These are phyloP conservation scores for Plantago rigida DNA, from an alignment of 305 asterid genomes.

Conservation along the genomic window DNA sequence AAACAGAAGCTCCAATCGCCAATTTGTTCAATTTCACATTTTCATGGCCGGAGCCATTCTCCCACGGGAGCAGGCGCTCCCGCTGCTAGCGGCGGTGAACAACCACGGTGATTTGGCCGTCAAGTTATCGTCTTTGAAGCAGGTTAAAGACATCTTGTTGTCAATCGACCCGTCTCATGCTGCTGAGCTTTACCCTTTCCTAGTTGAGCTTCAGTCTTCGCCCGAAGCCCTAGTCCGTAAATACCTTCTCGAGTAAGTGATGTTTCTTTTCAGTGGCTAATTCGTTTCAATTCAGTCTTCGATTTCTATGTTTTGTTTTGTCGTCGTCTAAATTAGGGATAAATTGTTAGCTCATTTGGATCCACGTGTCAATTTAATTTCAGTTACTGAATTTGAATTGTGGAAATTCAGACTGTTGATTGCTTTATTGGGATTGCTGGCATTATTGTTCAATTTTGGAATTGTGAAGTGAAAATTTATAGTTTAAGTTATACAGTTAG, in stretches of 20 bases:
- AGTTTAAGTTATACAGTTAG: no score
- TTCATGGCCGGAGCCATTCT: conserved; percentile 46
- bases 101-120: conserved; percentile 88
- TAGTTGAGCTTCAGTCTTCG: conserved; percentile 77
- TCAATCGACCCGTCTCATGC: conserved; percentile 60
- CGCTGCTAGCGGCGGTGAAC: conserved; percentile 81
- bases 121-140: conserved; percentile 76
- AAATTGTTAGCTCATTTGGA: background rate
- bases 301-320: background rate
- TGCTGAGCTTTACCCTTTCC: conserved; percentile 64
- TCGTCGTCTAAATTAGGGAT: background rate
- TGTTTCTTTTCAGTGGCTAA: background rate
- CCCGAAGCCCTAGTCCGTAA: conserved; percentile 80
- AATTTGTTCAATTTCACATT: conserved; percentile 1
- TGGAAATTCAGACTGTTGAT: no score
- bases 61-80: conserved; percentile 72
- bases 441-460: no score
- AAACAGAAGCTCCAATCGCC: background rate
- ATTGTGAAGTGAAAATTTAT: no score
- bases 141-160: conserved; percentile 62
- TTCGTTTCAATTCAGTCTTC: background rate
- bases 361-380: no score
- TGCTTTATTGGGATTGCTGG: no score
- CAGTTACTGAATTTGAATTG: no score
- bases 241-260: conserved; percentile 62